Evolutionary conservation across 2,329 filamentous ascomycete species (phyloP), one percentile per base, ranked within the genome.

Genomic region (Aciculosporium take): DNA sequence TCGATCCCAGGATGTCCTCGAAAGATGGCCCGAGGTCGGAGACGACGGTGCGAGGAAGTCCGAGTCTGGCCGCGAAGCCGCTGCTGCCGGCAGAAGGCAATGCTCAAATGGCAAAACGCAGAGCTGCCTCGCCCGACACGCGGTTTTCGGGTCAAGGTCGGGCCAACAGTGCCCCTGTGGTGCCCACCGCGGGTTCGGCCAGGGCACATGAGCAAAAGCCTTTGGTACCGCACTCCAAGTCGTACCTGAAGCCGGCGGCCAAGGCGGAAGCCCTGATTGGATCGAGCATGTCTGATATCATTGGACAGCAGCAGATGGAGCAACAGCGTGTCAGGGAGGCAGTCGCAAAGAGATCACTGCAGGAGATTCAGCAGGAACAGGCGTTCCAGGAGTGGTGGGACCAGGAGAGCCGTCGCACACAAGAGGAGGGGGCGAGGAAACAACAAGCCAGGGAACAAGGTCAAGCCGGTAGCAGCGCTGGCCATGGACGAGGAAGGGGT

Each of bases 361-460:
- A 93, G 54, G 91, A 96, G 48, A 98, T 98, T 45, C 91, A 98
- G 58, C 79, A 91, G 49, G 91, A 98, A 61, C 91, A 98, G 56
- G 86, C 86, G 39, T 98, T 98, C 57, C 85, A 95, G 56, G 80
- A 93, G 57, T 94, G 88, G 87, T 94, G 87, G 87, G 85, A 93
- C 49, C 79, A 83, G 47, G 88, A 94, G 59, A 86, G 80, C 52
- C 71, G 72, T 45, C 71, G 83, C 23, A 74, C 81, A 29, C 79
- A 81, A 48, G 75, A 81, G 49, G 76, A 77, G 46, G 72, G 74
- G 46, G 67, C 68, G 3, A 55, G 61, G 34, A 58, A 63, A 38
- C 54, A 58, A 20, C 55, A 71, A 49, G 64, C 58, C 42, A 58
- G 61, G 38, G 44, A 41, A 3, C 44, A 42, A 39, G 13, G 5